Evolutionary conservation across 306 rosid genomes (phyloP).

Genomic region (Cicer judaicum): DNA sequence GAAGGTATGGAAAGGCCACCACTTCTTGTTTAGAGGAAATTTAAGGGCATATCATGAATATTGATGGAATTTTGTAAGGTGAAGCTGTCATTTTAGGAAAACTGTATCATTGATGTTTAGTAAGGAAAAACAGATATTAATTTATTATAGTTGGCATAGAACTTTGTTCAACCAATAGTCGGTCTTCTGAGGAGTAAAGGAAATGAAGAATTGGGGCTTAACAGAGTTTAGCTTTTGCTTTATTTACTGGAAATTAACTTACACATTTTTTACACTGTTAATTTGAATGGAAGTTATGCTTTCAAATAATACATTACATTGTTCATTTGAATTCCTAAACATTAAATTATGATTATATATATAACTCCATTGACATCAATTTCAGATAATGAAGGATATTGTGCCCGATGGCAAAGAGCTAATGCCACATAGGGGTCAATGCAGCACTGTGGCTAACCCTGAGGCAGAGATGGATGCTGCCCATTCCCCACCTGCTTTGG

Average conservation of each 20-base stretch:
- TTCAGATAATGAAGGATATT: slow-evolving; percentile 65
- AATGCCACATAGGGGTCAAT: slow-evolving; percentile 64
- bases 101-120: neutral
- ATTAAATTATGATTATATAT: neutral
- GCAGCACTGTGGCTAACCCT: slow-evolving; percentile 26
- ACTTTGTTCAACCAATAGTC: neutral
- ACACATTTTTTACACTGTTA: neutral
- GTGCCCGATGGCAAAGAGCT: slow-evolving; percentile 73
- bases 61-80: neutral
- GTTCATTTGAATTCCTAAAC: slow-evolving; percentile 4
- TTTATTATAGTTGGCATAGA: neutral
- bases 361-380: slow-evolving; percentile 32
- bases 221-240: neutral
- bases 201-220: neutral
- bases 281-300: slow-evolving; percentile 5
- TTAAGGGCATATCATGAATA: neutral
- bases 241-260: neutral
- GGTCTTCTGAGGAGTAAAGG: neutral
- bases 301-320: slow-evolving; percentile 20
- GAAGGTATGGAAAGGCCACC: slow-evolving; percentile 62
- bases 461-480: slow-evolving; percentile 36
- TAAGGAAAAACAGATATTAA: neutral
- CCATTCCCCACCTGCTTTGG: slow-evolving; percentile 43
- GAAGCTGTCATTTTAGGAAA: neutral
- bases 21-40: neutral